Conservation (phyloP, 257 asterid species). For the Lycium barbarum region DNA sequence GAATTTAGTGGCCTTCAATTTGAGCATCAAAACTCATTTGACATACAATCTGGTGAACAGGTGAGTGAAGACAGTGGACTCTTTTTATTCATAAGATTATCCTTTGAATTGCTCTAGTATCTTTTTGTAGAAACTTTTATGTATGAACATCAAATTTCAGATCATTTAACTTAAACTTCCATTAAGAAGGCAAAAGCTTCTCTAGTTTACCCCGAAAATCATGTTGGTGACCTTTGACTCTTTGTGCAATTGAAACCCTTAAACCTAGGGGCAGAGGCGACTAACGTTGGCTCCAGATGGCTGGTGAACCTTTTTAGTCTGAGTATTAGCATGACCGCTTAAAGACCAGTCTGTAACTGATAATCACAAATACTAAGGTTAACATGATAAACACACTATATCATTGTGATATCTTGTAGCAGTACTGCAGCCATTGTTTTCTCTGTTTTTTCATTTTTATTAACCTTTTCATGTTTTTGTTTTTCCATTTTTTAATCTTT, state of each 20-base stretch:
- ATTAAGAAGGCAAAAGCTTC: background rate
- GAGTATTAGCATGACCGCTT: background rate
- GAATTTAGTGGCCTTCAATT: slow-evolving; percentile 87
- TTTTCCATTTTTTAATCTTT: background rate
- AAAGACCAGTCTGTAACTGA: background rate
- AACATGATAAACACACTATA: too few relatives aligned
- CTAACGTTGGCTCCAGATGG: background rate
- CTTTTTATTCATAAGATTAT: slow-evolving; percentile 23
- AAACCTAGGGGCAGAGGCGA: background rate
- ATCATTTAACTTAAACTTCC: background rate
- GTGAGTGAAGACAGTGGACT: slow-evolving; percentile 50
- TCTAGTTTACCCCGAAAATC: background rate
- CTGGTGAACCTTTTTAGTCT: background rate
- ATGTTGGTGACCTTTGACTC: background rate
- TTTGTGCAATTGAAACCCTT: background rate
- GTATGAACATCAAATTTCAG: background rate
- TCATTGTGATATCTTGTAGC: background rate
- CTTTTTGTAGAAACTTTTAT: background rate
- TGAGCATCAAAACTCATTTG: slow-evolving; percentile 79
- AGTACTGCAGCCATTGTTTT: background rate
- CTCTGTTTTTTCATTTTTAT: background rate
- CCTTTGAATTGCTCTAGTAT: background rate
- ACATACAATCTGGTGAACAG: slow-evolving; percentile 92
- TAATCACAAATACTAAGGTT: background rate
- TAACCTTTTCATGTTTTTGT: background rate